phyloP scores from a whole-genome alignment of 1,284 basidiomycete genomes.

The Ustilago sp. region DNA sequence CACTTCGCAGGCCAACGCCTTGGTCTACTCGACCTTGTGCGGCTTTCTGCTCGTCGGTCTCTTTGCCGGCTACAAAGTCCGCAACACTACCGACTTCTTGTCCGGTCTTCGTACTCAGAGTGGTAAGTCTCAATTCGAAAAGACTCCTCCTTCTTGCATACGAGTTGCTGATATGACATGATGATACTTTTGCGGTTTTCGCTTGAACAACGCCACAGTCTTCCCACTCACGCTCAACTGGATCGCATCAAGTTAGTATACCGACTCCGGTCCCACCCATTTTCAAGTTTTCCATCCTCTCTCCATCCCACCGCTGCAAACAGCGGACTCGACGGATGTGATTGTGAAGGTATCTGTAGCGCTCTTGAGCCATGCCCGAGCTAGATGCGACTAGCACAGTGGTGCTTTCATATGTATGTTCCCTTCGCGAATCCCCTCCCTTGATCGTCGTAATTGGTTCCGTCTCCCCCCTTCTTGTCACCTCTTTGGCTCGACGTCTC shows the following conservation, averaged over 20 bases:
- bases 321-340: slow-evolving; percentile 47
- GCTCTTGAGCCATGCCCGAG: slow-evolving; percentile 1
- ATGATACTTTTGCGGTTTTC: neutral
- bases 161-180: neutral
- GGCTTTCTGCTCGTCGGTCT: slow-evolving; percentile 68
- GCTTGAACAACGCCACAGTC: slow-evolving; percentile 34
- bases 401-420: slow-evolving; percentile 29
- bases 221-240: slow-evolving; percentile 68
- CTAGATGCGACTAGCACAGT: slow-evolving; percentile 6
- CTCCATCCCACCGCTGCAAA: slow-evolving; percentile 40
- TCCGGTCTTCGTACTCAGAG: slow-evolving; percentile 67
- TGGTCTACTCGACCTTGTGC: slow-evolving; percentile 67
- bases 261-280: slow-evolving; percentile 6
- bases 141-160: neutral
- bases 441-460: slow-evolving; percentile 20
- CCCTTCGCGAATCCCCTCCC: slow-evolving; percentile 26
- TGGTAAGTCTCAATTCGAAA: slow-evolving; percentile 42
- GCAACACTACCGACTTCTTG: slow-evolving; percentile 65
- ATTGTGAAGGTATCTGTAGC: slow-evolving; percentile 10
- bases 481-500: slow-evolving; percentile 38
- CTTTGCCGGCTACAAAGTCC: slow-evolving; percentile 64
- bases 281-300: slow-evolving; percentile 27
- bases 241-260: slow-evolving; percentile 69
- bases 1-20: slow-evolving; percentile 60
- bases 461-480: slow-evolving; percentile 11